Base-by-base conservation (phyloP, 2,329 filamentous ascomycete species). In the Arthrobotrys iridis region DNA sequence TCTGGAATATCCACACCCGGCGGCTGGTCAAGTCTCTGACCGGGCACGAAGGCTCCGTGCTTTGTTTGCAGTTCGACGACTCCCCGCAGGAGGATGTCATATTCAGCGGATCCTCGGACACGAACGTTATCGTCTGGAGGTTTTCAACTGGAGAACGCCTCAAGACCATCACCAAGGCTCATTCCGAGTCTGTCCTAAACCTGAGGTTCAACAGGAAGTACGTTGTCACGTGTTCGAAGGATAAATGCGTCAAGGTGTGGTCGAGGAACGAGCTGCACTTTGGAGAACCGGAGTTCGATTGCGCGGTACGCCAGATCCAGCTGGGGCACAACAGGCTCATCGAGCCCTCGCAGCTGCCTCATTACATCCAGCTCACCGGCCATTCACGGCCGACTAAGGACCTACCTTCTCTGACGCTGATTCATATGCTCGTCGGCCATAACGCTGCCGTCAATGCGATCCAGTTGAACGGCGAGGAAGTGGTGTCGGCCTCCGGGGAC, bases 161-260 rank as follows among this genome's bases (percentile, higher is more conserved):
- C 10, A 91, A 93, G 79, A 89, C 89, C 68, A 87, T 98, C 30
- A 85, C 85, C 0, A 86, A 88, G 46, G 94, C 94, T 0, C 95
- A 99, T 81, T 85, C 86, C 28, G 95, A 99, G 82, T 97, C 94
- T 0, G 93, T 99, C 0, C 85, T 99, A 13, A 98, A 98, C 80
- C 88, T 99, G 67, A 88, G 92, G 76, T 99, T 98, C 78, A 93
- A 98, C 80, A 90, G 92, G 78, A 88, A 92, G 6, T 96, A 96
- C 77, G 86, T 99, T 2, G 93, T 98, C 10, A 99, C 95, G 0
- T 98, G 95, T 80, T 98, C 94, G 55, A 99, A 99, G 82, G 95
- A 99, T 82, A 96, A 93, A 82, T 91, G 91, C 0, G 97, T 99
- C 85, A 97, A 97, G 82, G 89, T 99, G 15, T 99, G 96, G 87